Evolutionary conservation across 2,329 filamentous ascomycete species (phyloP), one percentile per base, ranked within the genome.

Genomic region (Massarina eburnea): DNA sequence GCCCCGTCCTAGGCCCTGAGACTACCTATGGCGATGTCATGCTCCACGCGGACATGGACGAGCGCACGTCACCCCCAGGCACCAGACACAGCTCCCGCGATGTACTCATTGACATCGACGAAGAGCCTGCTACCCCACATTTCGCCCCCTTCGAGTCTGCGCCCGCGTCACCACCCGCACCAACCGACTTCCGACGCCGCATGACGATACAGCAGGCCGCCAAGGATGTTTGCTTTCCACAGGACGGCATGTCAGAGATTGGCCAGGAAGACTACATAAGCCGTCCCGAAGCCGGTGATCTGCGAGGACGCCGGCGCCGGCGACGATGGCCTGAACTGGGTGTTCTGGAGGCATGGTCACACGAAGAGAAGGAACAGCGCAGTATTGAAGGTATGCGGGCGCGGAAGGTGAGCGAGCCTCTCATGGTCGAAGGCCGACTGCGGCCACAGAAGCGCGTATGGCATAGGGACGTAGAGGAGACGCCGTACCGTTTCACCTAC

Each of bases 401-500:
- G 37, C 96, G 96, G 74, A 94, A 88, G 68, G 92, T 97, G 54
- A 95, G 87, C 5, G 94, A 99, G 66, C 94, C 94, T 8, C 85
- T 96, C 62, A 82, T 97, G 57, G 86, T 99, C 48, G 92, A 92
- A 48, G 94, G 94, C 0, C 83, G 94, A 43, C 74, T 99, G 35
- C 84, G 94, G 4, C 91, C 91, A 10, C 83, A 89, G 30, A 75
- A 73, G 58, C 84, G 88, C 57, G 81, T 82, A 12, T 99, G 92
- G 92, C 92, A 90, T 67, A 82, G 87, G 30, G 84, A 89, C 42
- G 89, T 94, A 53, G 91, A 96, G 49, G 92, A 96, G 54, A 84
- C 86, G 0, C 94, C 94, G 0, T 97, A 95, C 68, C 83, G 94
- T 20, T 99, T 96, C 68, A 97, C 94, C 0, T 99, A 99, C 70